These are phyloP conservation scores for Tremella fuciformis DNA, from an alignment of 768 basidiomycete species.

Conservation along the genomic window DNA sequence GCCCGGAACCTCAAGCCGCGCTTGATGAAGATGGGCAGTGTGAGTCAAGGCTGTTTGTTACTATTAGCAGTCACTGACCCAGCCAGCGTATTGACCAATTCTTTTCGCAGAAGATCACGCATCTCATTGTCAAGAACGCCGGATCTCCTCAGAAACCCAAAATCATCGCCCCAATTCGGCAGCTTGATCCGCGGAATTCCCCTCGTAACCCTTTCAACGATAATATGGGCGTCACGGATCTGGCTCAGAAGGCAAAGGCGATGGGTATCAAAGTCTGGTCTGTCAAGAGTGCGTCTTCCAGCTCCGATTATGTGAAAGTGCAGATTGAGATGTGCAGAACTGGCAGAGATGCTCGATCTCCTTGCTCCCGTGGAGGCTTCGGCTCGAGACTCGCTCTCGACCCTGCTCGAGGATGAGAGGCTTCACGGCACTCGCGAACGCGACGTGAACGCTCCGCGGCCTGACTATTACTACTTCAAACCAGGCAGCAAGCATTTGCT, in stretches of 20 bases:
- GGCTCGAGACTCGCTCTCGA: conserved; percentile 50
- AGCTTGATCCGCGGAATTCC: conserved; percentile 14
- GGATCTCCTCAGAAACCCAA: conserved; percentile 30
- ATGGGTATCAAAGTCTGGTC: conserved; percentile 80
- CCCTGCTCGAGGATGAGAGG: conserved; percentile 69
- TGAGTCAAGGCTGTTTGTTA: conserved; percentile 55
- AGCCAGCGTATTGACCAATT: conserved; percentile 76
- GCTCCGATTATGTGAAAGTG: not conserved
- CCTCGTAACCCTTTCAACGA: conserved; percentile 37
- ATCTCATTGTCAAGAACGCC: conserved; percentile 58
- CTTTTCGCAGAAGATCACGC: conserved; percentile 81
- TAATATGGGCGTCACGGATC: conserved; percentile 34
- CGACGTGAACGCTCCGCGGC: conserved; percentile 80
- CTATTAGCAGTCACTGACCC: conserved; percentile 5
- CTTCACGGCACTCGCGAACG: conserved; percentile 85
- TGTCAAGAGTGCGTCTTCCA: conserved; percentile 53
- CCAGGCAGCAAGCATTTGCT: conserved; percentile 74
- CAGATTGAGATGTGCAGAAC: conserved; percentile 44
- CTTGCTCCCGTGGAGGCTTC: conserved; percentile 31
- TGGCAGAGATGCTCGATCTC: conserved; percentile 46
- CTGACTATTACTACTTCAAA: conserved; percentile 83
- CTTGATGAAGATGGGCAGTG: conserved; percentile 70
- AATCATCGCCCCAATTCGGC: conserved; percentile 8
- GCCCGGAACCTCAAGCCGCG: conserved; percentile 58
- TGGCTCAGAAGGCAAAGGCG: conserved; percentile 36